These are phyloP conservation scores for Termitomyces sp. DNA, from an alignment of 768 basidiomycete species.

Conservation along the genomic window DNA sequence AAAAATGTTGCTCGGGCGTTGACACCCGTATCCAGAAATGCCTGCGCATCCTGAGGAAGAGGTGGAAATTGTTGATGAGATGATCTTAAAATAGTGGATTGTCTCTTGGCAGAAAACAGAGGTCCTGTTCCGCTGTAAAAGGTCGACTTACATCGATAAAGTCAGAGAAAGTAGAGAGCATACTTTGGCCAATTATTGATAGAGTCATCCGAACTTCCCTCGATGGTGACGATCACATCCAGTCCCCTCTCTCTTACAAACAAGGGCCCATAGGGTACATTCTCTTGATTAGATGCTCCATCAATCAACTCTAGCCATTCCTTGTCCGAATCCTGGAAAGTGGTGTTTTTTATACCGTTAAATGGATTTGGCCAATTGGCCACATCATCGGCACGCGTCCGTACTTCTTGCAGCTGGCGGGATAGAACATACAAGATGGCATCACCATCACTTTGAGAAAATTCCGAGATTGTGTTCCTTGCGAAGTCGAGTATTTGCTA, in stretches of 20 bases:
- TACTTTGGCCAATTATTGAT: slow-evolving; percentile 68
- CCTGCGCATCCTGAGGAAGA: slow-evolving; percentile 43
- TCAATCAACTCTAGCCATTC: slow-evolving; percentile 62
- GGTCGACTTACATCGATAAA: background rate
- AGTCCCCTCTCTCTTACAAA: slow-evolving; percentile 63
- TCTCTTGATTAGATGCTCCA: slow-evolving; percentile 64
- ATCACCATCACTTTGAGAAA: slow-evolving; percentile 26
- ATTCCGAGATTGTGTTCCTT: slow-evolving; percentile 32
- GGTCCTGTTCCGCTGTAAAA: slow-evolving; percentile 46
- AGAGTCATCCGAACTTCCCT: slow-evolving; percentile 54
- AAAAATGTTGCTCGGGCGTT: slow-evolving; percentile 73
- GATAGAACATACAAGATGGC: slow-evolving; percentile 44
- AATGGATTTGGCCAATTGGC: slow-evolving; percentile 70
- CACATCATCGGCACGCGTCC: slow-evolving; percentile 50
- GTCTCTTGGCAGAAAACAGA: slow-evolving; percentile 36
- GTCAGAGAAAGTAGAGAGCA: slow-evolving; percentile 11
- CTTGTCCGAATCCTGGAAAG: slow-evolving; percentile 48
- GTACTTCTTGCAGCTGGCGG: slow-evolving; percentile 40
- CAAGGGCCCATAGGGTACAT: slow-evolving; percentile 65
- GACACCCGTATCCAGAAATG: slow-evolving; percentile 55
- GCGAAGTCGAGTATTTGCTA: slow-evolving; percentile 48
- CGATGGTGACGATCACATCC: slow-evolving; percentile 75
- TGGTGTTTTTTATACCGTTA: slow-evolving; percentile 37
- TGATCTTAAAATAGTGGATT: slow-evolving; percentile 33
- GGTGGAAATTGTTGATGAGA: slow-evolving; percentile 63